These are phyloP conservation scores for Alternaria sp. DNA, from an alignment of 2,329 filamentous ascomycete genomes.

Conservation along the genomic window DNA sequence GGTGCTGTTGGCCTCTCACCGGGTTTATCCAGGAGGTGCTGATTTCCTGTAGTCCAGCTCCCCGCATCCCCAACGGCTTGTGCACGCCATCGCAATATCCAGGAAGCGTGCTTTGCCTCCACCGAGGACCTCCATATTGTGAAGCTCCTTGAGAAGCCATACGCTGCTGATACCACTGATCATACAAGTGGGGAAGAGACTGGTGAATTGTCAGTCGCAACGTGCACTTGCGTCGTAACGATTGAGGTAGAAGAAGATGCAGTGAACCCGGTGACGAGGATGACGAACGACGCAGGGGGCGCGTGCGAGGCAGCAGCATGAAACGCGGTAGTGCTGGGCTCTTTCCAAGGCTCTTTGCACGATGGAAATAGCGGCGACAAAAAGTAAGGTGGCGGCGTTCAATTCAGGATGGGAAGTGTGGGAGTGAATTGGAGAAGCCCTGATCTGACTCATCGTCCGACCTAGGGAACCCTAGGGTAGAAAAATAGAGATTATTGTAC, in stretches of 20 bases:
- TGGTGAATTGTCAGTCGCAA: neutral
- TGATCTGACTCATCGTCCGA: neutral
- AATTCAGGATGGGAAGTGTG: neutral
- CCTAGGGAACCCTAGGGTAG: neutral
- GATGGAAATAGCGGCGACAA: neutral
- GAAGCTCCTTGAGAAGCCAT: neutral
- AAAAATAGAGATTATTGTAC: neutral
- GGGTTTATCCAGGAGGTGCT: neutral
- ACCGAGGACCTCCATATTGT: neutral
- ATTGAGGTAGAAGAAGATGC: neutral
- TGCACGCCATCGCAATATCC: neutral
- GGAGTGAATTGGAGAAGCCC: neutral
- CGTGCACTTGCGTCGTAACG: constrained; percentile 3
- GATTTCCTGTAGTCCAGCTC: neutral
- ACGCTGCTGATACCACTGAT: neutral
- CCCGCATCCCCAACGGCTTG: neutral
- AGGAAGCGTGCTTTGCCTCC: constrained; percentile 3
- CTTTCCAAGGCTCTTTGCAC: neutral
- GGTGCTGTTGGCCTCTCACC: neutral
- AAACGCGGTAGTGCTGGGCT: neutral
- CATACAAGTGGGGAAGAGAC: neutral
- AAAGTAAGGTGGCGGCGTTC: neutral
- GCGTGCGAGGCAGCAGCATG: neutral
- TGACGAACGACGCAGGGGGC: neutral
- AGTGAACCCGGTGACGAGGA: neutral